Evolutionary conservation across 495 filamentous ascomycete species (phyloP), one percentile per base, ranked within the genome.

Genomic region (Penicillium maclennaniae): DNA sequence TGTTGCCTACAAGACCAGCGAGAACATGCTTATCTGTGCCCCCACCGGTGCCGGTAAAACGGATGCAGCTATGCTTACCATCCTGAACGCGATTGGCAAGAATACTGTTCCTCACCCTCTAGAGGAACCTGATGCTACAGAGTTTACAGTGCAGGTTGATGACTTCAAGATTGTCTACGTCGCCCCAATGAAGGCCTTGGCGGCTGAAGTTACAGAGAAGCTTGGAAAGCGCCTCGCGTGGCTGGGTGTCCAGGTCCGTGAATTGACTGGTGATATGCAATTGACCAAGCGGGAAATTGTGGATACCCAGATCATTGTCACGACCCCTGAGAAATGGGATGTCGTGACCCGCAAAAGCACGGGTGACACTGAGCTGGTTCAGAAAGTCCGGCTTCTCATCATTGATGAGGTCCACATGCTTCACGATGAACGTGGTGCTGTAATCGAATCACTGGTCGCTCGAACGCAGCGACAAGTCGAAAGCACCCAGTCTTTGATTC

Each of bases 351-450:
- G 93, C 40, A 99, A 97, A 69, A 92, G 93, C 43, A 96, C 90
- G 1, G 93, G 93, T 3, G 93, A 99, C 64, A 97, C 95, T 6
- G 95, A 97, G 64, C 80, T 99, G 10, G 93, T 97, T 4, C 93
- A 97, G 61, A 98, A 99, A 61, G 93, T 99, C 10, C 83, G 93
- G 16, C 74, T 99, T 26, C 80, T 99, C 45, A 97, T 99, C 57
- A 96, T 99, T 62, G 93, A 99, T 69, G 93, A 99, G 71, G 93
- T 99, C 2, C 93, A 99, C 61, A 99, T 99, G 93, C 85, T 99
- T 58, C 93, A 99, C 62, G 93, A 99, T 65, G 93, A 97, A 65
- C 84, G 93, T 61, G 93, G 93, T 61, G 91, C 93, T 6, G 95
- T 99, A 10, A 79, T 99, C 44, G 93, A 99, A 63, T 96, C 91